Evolutionary conservation across 2,329 filamentous ascomycete species (phyloP).

Genomic region (Cladosporium sp.): DNA sequence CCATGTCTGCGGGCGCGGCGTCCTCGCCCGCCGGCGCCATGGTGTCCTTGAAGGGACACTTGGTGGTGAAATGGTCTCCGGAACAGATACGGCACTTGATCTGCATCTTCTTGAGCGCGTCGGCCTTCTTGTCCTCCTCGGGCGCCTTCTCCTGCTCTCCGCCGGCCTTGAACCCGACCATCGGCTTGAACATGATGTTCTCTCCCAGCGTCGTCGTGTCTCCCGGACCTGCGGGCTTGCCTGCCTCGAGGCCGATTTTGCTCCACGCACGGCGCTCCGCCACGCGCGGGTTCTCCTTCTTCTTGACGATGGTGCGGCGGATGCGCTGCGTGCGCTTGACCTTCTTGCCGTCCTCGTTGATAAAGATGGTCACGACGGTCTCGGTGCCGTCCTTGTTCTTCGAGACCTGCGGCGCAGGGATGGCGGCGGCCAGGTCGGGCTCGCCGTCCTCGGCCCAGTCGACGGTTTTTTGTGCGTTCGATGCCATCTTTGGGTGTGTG

Average conservation of each 20-base stretch:
- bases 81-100: slow-evolving; percentile 99
- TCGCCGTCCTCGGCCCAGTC: slow-evolving; percentile 95
- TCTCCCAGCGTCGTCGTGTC: slow-evolving; percentile 94
- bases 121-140: slow-evolving; percentile 66
- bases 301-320: slow-evolving; percentile 84
- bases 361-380: slow-evolving; percentile 83
- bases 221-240: slow-evolving; percentile 74
- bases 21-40: slow-evolving; percentile 74
- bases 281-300: slow-evolving; percentile 94
- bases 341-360: slow-evolving; percentile 92
- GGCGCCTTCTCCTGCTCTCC: slow-evolving; percentile 70
- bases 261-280: slow-evolving; percentile 89
- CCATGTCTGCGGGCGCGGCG: slow-evolving; percentile 41
- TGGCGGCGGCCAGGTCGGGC: slow-evolving; percentile 70
- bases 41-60: slow-evolving; percentile 99
- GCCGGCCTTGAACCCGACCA: slow-evolving; percentile 88
- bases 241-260: slow-evolving; percentile 90
- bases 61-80: slow-evolving; percentile 98
- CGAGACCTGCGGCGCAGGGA: slow-evolving; percentile 83
- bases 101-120: slow-evolving; percentile 91
- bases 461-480: slow-evolving; percentile 38
- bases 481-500: slow-evolving; percentile 22
- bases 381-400: slow-evolving; percentile 98
- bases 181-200: slow-evolving; percentile 96
- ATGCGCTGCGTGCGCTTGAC: slow-evolving; percentile 97